Conservation (phyloP, 2,329 filamentous ascomycete species). For the Stagonosporopsis cucurbitacearum region DNA sequence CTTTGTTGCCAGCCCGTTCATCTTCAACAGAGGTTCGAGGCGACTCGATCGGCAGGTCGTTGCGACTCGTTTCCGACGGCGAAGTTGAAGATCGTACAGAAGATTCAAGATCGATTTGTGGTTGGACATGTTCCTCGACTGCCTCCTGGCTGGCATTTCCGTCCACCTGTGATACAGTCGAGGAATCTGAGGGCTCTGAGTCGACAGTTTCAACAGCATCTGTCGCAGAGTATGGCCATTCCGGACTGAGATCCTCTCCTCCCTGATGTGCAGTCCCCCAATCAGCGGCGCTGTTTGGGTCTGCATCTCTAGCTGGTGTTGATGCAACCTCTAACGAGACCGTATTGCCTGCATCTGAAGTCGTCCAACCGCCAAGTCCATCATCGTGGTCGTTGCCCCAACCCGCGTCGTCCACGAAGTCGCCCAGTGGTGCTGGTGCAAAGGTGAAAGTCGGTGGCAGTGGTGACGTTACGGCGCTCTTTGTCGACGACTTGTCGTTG, state of each 20-base stretch:
- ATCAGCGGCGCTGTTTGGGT: slow-evolving; percentile 5
- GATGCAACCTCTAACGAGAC: neutral
- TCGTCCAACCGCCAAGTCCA: slow-evolving; percentile 40
- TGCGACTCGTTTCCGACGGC: slow-evolving; percentile 45
- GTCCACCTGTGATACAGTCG: slow-evolving; percentile 30
- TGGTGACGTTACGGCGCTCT: slow-evolving; percentile 33
- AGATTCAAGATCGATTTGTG: slow-evolving; percentile 35
- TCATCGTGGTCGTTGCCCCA: slow-evolving; percentile 43
- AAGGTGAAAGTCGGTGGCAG: slow-evolving; percentile 22
- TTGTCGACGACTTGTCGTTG: slow-evolving; percentile 30
- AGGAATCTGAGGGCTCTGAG: slow-evolving; percentile 42
- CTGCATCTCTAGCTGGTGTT: neutral
- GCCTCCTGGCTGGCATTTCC: slow-evolving; percentile 25
- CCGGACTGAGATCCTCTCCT: slow-evolving; percentile 11
- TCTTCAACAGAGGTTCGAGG: slow-evolving; percentile 49
- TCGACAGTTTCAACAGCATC: slow-evolving; percentile 26
- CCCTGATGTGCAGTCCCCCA: slow-evolving; percentile 13
- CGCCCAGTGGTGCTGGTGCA: slow-evolving; percentile 33
- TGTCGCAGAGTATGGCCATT: slow-evolving; percentile 21
- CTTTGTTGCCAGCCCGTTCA: slow-evolving; percentile 19
- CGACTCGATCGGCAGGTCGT: slow-evolving; percentile 40
- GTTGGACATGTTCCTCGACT: slow-evolving; percentile 21
- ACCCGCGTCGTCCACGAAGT: slow-evolving; percentile 46
- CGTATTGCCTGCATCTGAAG: slow-evolving; percentile 12
- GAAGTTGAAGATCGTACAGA: slow-evolving; percentile 47